phyloP scores from a whole-genome alignment of 83 land plant species.

The Picea abies region DNA sequence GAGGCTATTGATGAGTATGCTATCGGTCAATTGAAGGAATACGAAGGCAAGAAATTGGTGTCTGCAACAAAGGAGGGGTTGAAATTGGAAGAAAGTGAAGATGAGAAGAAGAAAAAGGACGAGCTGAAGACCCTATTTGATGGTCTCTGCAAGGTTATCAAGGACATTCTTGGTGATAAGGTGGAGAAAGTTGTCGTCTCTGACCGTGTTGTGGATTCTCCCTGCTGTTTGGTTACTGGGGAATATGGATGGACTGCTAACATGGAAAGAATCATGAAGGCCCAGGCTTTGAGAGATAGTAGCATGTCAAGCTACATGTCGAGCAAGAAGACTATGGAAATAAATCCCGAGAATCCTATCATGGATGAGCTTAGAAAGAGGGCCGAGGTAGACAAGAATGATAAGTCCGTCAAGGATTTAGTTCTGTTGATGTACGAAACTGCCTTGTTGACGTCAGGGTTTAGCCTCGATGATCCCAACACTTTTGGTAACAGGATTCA shows the following conservation, averaged over 20 bases:
- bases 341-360: conserved; percentile 62
- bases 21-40: conserved; percentile 64
- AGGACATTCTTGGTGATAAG: conserved; percentile 55
- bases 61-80: conserved; percentile 65
- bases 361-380: conserved; percentile 86
- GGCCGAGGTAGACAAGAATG: conserved; percentile 90
- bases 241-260: conserved; percentile 74
- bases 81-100: conserved; percentile 57
- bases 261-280: conserved; percentile 73
- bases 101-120: conserved; percentile 63
- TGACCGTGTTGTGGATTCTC: conserved; percentile 51
- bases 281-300: conserved; percentile 57
- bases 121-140: conserved; percentile 51
- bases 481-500: conserved; percentile 84
- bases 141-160: conserved; percentile 52
- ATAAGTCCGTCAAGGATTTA: conserved; percentile 86
- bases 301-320: conserved; percentile 66
- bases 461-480: conserved; percentile 64
- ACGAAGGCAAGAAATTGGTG: conserved; percentile 64
- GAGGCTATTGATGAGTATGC: conserved; percentile 73
- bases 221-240: conserved; percentile 58
- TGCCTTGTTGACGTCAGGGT: conserved; percentile 64
- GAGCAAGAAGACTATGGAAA: conserved; percentile 69
- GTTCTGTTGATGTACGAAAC: conserved; percentile 86
- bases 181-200: conserved; percentile 57